Evolutionary conservation across 2,329 filamentous ascomycete species (phyloP), one percentile per base, ranked within the genome.

Genomic region (Penicillium sp.): DNA sequence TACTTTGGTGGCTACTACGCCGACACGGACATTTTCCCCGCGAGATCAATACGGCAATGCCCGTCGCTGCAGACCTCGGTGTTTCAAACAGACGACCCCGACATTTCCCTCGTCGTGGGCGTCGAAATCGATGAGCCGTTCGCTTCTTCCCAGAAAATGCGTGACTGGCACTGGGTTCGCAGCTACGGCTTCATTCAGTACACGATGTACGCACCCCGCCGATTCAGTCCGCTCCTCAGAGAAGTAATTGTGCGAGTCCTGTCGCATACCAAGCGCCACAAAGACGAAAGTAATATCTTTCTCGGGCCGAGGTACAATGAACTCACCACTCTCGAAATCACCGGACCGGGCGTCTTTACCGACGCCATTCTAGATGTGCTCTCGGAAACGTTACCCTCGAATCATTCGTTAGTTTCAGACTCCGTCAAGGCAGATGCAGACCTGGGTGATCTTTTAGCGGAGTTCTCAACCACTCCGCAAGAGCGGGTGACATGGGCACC

Each of bases 111-210:
- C 6, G 68, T 75, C 0, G 62, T 76, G 1, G 75, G 75, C 1
- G 61, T 76, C 11, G 75, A 76, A 54, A 71, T 76, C 13, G 75
- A 77, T 48, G 75, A 77, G 43, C 75, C 75, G 0, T 71, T 72
- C 22, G 73, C 73, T n/a, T 73, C 75, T 0, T 45, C 64, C 0
- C 53, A 68, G 30, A 66, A 68, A 33, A 75, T 74, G 71, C 68
- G 56, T 19, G 62, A 70, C 37, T 77, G 75, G 75, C 72, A 70
- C 56, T 76, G 75, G 75, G 71, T 63, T 37, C 59, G 75, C 43
- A 69, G 67, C 33, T 76, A 76, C 52, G 71, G 72, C 0, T 69
- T 77, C 37, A 68, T 74, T 10, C 75, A 77, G 45, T 77, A 75
- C 45, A 71, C 66, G 7, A 70, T 77, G 40, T 76, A 71, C n/a